Evolutionary conservation across 2,329 filamentous ascomycete genomes (phyloP).

Genomic region (Aspergillus sp.): DNA sequence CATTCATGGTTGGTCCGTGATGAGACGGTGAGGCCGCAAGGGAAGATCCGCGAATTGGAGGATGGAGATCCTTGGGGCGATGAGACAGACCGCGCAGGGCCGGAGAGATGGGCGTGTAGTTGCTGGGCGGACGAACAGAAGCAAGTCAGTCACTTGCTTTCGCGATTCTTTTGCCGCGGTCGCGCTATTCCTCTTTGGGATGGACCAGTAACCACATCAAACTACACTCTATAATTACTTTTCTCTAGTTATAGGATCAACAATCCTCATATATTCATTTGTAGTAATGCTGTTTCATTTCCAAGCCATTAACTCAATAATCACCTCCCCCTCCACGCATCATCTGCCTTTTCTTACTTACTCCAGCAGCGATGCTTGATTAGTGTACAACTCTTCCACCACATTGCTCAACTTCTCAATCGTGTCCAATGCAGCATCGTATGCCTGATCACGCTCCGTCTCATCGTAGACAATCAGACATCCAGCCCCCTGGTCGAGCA

Average conservation of each 20-base stretch:
- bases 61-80: constrained; percentile 2
- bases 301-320: constrained; percentile 18
- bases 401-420: constrained; percentile 97
- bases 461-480: constrained; percentile 98
- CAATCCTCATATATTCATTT: constrained; percentile 16
- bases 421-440: constrained; percentile 89
- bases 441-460: constrained; percentile 86
- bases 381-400: constrained; percentile 95
- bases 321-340: neutral
- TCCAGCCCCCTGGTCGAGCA: constrained; percentile 94
- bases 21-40: constrained; percentile 5
- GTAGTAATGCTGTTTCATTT: constrained; percentile 29
- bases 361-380: constrained; percentile 94
- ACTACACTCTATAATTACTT: too few species aligned
- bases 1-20: constrained; percentile 35
- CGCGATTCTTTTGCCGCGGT: constrained; percentile 39
- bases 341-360: constrained; percentile 60
- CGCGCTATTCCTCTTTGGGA: constrained; percentile 40
- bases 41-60: constrained; percentile 1
- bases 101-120: constrained; percentile 21
- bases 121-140: neutral
- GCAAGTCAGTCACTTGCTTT: constrained; percentile 8
- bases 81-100: constrained; percentile 12
- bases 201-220: neutral
- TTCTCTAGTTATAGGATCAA: too few species aligned